Conservation (phyloP, 306 rosid genomes). For the Hippophae gyantsensis region DNA sequence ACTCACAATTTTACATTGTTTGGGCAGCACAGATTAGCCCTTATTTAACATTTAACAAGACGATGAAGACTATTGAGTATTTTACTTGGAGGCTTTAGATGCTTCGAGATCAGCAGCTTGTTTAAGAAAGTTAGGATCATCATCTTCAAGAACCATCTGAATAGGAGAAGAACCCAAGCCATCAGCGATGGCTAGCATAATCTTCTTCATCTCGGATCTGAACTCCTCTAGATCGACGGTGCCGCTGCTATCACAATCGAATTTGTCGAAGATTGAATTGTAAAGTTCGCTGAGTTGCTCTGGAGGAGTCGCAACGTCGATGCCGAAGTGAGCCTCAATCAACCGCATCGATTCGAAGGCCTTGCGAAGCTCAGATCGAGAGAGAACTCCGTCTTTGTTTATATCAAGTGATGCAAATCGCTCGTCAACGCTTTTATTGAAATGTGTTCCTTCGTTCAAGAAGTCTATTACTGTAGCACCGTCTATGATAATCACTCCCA, state of each 20-base stretch:
- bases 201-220: conserved; percentile 65
- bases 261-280: conserved; percentile 63
- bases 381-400: conserved; percentile 75
- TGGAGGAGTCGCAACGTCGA: conserved; percentile 55
- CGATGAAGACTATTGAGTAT: no score
- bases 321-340: conserved; percentile 65
- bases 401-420: conserved; percentile 47
- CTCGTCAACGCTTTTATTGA: conserved; percentile 52
- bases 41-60: no score
- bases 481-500: conserved; percentile 62
- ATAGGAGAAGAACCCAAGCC: conserved; percentile 72
- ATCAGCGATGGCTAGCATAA: conserved; percentile 78
- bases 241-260: conserved; percentile 58
- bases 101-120: conserved; percentile 85
- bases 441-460: conserved; percentile 37
- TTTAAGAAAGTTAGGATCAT: conserved; percentile 40
- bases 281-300: conserved; percentile 57
- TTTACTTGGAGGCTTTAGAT: conserved; percentile 25
- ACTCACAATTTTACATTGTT: no score
- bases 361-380: conserved; percentile 65
- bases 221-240: conserved; percentile 56
- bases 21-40: no score
- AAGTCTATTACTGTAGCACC: conserved; percentile 74
- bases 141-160: conserved; percentile 74
- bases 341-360: conserved; percentile 73